Evolutionary conservation across 768 basidiomycete genomes (phyloP).

Genomic region (Postia placenta): DNA sequence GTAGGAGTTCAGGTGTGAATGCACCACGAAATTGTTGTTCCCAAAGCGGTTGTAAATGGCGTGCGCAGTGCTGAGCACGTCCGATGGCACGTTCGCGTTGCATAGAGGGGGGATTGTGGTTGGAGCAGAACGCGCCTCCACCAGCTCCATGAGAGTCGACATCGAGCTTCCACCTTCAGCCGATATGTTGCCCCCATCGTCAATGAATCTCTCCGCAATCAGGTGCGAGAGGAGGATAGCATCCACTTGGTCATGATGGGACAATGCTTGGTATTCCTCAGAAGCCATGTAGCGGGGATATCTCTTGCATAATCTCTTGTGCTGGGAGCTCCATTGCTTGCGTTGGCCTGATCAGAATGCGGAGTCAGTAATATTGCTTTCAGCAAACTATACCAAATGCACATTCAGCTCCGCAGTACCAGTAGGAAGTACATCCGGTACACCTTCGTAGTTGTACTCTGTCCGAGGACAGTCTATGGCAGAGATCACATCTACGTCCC

Average conservation of each 20-base stretch:
- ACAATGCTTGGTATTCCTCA: conserved; percentile 39
- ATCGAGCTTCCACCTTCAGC: not conserved
- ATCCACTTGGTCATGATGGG: conserved; percentile 51
- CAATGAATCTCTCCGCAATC: conserved; percentile 32
- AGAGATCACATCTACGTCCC: conserved; percentile 61
- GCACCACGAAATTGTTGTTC: conserved; percentile 79
- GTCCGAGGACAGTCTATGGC: conserved; percentile 35
- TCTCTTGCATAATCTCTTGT: conserved; percentile 63
- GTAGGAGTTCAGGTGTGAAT: conserved; percentile 63
- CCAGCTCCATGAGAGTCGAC: conserved; percentile 18
- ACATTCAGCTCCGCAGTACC: conserved; percentile 70
- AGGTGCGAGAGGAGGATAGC: conserved; percentile 61
- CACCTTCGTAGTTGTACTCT: conserved; percentile 43
- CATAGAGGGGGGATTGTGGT: not conserved
- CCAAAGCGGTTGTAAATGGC: conserved; percentile 55
- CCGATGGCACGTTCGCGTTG: not conserved
- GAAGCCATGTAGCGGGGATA: conserved; percentile 44
- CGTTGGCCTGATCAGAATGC: conserved; percentile 47
- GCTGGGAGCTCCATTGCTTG: conserved; percentile 59
- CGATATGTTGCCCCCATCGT: conserved; percentile 5
- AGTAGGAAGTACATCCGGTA: conserved; percentile 61
- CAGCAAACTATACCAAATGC: conserved; percentile 18
- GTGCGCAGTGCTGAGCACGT: not conserved
- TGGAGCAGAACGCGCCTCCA: conserved; percentile 14
- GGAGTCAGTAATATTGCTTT: not conserved